These are phyloP conservation scores for Debaryomyces coudertii DNA, from an alignment of 1,139 yeast genomes.

Conservation along the genomic window DNA sequence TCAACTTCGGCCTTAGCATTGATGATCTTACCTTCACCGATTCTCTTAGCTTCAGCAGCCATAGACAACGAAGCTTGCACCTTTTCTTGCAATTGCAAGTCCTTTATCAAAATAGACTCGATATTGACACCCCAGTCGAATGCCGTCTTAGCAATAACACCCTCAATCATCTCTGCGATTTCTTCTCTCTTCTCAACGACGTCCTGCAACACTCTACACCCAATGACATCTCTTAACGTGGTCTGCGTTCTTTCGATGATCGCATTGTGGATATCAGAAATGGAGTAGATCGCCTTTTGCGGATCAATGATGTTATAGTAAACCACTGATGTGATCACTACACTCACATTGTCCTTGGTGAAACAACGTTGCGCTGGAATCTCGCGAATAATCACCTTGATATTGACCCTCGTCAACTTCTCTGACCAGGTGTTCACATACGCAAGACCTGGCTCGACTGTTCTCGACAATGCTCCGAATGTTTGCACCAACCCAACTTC, in stretches of 20 bases:
- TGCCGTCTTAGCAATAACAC: constrained; percentile 65
- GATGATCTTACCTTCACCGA: constrained; percentile 78
- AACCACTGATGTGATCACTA: constrained; percentile 64
- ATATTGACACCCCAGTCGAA: constrained; percentile 73
- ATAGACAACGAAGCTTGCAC: constrained; percentile 67
- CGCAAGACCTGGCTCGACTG: constrained; percentile 72
- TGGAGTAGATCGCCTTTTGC: constrained; percentile 66
- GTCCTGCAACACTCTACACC: constrained; percentile 68
- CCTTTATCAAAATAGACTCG: constrained; percentile 72
- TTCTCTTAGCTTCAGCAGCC: constrained; percentile 78
- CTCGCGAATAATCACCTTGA: constrained; percentile 64
- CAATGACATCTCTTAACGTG: constrained; percentile 73
- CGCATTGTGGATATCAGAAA: constrained; percentile 59
- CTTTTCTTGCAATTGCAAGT: constrained; percentile 57
- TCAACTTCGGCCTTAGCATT: constrained; percentile 80
- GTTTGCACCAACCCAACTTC: constrained; percentile 69
- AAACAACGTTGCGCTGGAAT: constrained; percentile 70
- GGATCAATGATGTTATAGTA: constrained; percentile 73
- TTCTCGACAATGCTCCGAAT: constrained; percentile 68
- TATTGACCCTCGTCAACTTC: constrained; percentile 53
- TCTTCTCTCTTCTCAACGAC: constrained; percentile 78
- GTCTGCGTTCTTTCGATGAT: constrained; percentile 74
- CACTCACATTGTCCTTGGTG: constrained; percentile 71
- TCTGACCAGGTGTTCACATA: constrained; percentile 70
- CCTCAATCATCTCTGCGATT: constrained; percentile 66